These are phyloP conservation scores for Hymenotorrendiella dingleyae DNA, from an alignment of 2,329 filamentous ascomycete genomes.

Conservation along the genomic window DNA sequence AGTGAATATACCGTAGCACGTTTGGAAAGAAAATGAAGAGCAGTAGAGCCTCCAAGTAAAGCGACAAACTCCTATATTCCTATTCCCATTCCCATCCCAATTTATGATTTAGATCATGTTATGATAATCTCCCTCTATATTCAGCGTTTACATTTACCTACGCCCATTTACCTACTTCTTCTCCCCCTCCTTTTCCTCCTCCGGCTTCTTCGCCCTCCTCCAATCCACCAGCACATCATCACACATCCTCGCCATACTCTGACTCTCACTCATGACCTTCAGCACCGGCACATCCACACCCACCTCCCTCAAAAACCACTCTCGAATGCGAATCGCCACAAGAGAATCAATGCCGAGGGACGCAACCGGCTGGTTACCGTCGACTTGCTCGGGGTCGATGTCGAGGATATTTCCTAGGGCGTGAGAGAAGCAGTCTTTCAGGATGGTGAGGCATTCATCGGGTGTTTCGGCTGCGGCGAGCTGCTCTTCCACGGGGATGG, in stretches of 20 bases:
- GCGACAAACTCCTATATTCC: too few relatives aligned
- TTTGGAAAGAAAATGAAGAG: too few relatives aligned
- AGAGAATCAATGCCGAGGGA: conserved; percentile 31
- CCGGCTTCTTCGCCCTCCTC: background rate
- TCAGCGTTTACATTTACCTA: too few relatives aligned
- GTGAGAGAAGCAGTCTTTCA: background rate
- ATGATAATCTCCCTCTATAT: too few relatives aligned
- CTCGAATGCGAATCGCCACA: conserved; percentile 20
- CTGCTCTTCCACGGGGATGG: background rate
- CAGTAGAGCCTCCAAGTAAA: too few relatives aligned
- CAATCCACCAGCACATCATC: background rate
- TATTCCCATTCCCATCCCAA: too few relatives aligned
- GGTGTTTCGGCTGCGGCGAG: background rate
- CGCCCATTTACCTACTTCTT: background rate
- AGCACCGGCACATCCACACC: conserved; percentile 41
- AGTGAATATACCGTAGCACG: too few relatives aligned
- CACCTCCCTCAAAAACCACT: conserved; percentile 42
- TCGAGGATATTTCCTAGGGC: background rate
- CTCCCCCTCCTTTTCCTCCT: background rate
- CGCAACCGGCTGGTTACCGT: conserved; percentile 15
- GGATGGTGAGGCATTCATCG: background rate
- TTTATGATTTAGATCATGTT: too few relatives aligned
- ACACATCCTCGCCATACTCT: background rate
- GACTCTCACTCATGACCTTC: conserved; percentile 37
- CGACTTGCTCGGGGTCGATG: background rate